A percentile compares a stretch with the other conserved stretches of the same genome.
These are phyloP conservation scores for Mucor lusitanicus DNA, from an alignment of 371 early-diverging fungal species.

Conservation along the genomic window DNA sequence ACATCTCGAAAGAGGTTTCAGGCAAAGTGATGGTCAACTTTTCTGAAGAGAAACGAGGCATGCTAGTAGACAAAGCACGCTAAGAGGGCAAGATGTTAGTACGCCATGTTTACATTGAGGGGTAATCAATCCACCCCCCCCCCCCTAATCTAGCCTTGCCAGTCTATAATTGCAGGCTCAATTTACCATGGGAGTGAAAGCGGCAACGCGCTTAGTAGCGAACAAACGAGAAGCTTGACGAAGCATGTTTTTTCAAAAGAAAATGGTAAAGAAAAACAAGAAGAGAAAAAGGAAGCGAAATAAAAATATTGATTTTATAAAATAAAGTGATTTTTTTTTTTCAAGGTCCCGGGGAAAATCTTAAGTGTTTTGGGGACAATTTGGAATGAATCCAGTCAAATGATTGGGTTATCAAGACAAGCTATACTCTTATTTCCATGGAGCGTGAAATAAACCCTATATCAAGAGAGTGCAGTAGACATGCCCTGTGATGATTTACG, in stretches of 20 bases:
- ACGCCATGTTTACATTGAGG: neutral
- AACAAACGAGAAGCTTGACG: slow-evolving; percentile 52
- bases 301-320: slow-evolving; percentile 1
- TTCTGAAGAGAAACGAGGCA: slow-evolving; percentile 37
- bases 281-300: neutral
- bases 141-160: neutral
- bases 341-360: slow-evolving; percentile 17
- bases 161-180: neutral
- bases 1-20: slow-evolving; percentile 63
- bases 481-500: no score
- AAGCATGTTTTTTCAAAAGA: slow-evolving; percentile 38
- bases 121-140: neutral
- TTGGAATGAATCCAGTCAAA: neutral
- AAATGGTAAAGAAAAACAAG: slow-evolving; percentile 18
- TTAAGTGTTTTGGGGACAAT: slow-evolving; percentile 17
- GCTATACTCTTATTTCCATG: neutral
- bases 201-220: slow-evolving; percentile 37
- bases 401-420: neutral
- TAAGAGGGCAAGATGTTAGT: slow-evolving; percentile 9
- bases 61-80: slow-evolving; percentile 50
- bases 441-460: neutral
- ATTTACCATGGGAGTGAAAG: slow-evolving; percentile 30
- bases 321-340: slow-evolving; percentile 7
- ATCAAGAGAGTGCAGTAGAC: no score
- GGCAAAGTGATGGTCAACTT: slow-evolving; percentile 61